A percentile compares a stretch with the other conserved stretches of the same genome.
Conservation (phyloP, 2,329 filamentous ascomycete species). For the Helicocarpus griseus region DNA sequence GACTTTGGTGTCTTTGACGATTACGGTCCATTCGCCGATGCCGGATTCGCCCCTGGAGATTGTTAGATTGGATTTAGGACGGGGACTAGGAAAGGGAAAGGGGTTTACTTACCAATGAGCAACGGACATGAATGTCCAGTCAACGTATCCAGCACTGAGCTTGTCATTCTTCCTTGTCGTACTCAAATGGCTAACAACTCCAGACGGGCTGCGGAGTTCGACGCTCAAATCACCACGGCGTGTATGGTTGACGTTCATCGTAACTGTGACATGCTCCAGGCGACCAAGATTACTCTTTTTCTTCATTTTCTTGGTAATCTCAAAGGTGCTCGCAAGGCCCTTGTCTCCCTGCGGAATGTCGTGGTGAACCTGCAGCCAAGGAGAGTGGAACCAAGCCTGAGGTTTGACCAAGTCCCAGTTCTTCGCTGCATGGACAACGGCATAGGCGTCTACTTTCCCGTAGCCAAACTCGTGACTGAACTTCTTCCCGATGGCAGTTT, state of each 20-base stretch:
- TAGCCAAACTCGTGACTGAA: slow-evolving; percentile 95
- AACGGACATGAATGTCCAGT: slow-evolving; percentile 99
- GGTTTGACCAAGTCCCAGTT: slow-evolving; percentile 83
- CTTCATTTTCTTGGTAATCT: slow-evolving; percentile 73
- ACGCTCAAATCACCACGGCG: slow-evolving; percentile 86
- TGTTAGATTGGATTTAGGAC: background rate
- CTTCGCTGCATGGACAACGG: slow-evolving; percentile 75
- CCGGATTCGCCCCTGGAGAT: slow-evolving; percentile 68
- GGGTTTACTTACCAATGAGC: slow-evolving; percentile 66
- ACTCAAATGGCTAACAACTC: slow-evolving; percentile 74
- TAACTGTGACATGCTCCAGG: slow-evolving; percentile 90
- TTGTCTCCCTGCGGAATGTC: slow-evolving; percentile 73
- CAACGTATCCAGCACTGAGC: slow-evolving; percentile 60
- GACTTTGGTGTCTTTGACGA: slow-evolving; percentile 73
- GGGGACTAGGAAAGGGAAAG: background rate
- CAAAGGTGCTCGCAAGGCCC: slow-evolving; percentile 69
- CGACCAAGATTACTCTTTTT: slow-evolving; percentile 72
- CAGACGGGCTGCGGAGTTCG: slow-evolving; percentile 75
- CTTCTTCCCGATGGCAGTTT: slow-evolving; percentile 68
- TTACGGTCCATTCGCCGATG: slow-evolving; percentile 79
- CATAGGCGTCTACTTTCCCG: slow-evolving; percentile 84
- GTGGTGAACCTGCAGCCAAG: slow-evolving; percentile 85
- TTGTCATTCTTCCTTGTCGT: slow-evolving; percentile 62
- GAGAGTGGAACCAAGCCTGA: slow-evolving; percentile 88
- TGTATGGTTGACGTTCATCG: slow-evolving; percentile 88